A percentile compares a stretch with the other conserved stretches of the same genome.
Evolutionary conservation across 495 filamentous ascomycete genomes (phyloP).

Genomic region (Penicilliopsis zonata): DNA sequence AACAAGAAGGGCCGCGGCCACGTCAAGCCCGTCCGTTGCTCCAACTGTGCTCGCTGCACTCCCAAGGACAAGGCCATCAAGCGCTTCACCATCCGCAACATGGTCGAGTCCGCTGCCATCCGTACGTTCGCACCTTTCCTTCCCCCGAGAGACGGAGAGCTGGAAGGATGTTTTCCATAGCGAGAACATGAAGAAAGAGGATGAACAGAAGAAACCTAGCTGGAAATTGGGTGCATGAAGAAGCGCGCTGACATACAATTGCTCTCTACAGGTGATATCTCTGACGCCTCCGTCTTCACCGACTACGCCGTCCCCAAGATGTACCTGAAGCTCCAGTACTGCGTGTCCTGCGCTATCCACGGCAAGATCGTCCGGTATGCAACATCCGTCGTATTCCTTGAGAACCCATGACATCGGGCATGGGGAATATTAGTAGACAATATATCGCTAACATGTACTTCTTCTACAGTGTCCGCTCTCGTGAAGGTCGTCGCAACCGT

Average conservation of each 20-base stretch:
- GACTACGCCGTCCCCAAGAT: conserved; percentile 99
- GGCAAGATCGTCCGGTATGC: conserved; percentile 99
- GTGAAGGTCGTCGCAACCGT: conserved; percentile 95
- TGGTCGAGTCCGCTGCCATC: conserved; percentile 99
- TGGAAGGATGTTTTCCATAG: not conserved
- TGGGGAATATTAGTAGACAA: conserved; percentile 1
- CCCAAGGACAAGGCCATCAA: conserved; percentile 99
- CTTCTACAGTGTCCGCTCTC: conserved; percentile 75
- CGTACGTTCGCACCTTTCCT: conserved; percentile 54
- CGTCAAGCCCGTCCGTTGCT: conserved; percentile 99
- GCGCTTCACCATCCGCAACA: conserved; percentile 99
- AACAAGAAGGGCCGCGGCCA: conserved; percentile 99
- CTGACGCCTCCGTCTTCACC: conserved; percentile 94
- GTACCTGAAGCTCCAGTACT: conserved; percentile 99
- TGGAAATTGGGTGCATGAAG: not conserved
- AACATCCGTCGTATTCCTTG: not conserved
- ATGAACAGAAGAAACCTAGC: not conserved
- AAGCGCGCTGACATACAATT: conserved; percentile 7
- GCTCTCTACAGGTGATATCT: conserved; percentile 80
- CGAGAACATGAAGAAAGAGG: not conserved
- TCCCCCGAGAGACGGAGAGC: not conserved
- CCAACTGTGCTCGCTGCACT: conserved; percentile 99
- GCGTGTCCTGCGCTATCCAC: conserved; percentile 98
- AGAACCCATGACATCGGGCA: not conserved
- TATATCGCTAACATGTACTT: conserved; percentile 10